phyloP scores from a whole-genome alignment of 148 eudicot genomes.

The Silene latifolia region DNA sequence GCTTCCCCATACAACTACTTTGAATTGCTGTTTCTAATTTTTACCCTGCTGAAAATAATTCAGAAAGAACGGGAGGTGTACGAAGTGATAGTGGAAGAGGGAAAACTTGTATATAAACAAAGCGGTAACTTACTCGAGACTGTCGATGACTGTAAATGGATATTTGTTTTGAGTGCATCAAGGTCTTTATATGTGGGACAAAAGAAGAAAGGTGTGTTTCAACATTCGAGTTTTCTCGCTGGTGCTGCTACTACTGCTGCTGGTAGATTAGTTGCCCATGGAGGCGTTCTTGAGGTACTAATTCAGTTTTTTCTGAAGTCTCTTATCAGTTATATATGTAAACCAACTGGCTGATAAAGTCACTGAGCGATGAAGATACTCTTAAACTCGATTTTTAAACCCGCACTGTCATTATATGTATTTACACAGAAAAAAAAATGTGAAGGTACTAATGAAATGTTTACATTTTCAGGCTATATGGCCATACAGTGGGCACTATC shows the following conservation, averaged over 20 bases:
- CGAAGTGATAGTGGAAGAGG: constrained; percentile 29
- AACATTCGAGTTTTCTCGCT: constrained; percentile 86
- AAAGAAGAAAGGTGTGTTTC: constrained; percentile 78
- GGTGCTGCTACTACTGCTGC: constrained; percentile 92
- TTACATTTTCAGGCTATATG: constrained; percentile 58
- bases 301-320: not conserved
- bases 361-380: no score
- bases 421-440: no score
- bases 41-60: not conserved
- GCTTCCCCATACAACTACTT: not conserved
- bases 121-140: constrained; percentile 26
- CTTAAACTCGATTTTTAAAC: no score
- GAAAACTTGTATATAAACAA: constrained; percentile 26
- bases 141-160: constrained; percentile 72
- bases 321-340: no score
- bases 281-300: constrained; percentile 70
- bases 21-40: not conserved
- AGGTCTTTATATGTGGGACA: constrained; percentile 75
- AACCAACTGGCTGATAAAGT: no score
- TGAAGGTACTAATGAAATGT: not conserved
- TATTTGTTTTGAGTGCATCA: constrained; percentile 84
- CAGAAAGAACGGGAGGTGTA: constrained; percentile 30
- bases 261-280: constrained; percentile 65
- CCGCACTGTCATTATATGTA: no score
- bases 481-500: constrained; percentile 96